Evolutionary conservation across 1,284 basidiomycete genomes (phyloP).

Genomic region (Ceratobasidium sp.): DNA sequence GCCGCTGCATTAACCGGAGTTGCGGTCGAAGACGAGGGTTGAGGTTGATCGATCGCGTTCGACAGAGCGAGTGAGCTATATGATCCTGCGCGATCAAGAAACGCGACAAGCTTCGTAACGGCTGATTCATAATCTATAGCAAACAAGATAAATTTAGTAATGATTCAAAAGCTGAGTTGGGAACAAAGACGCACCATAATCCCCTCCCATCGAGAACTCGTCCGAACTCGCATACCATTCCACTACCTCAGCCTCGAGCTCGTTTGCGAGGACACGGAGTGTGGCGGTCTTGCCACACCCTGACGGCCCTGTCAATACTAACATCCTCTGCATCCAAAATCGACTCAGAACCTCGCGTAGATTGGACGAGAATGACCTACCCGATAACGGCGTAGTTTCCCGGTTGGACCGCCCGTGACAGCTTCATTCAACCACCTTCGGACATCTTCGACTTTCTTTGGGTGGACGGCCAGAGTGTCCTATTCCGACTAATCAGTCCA

Average conservation of each 20-base stretch:
- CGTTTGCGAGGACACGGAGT: conserved; percentile 75
- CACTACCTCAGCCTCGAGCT: conserved; percentile 82
- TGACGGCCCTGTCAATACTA: conserved; percentile 88
- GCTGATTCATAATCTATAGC: conserved; percentile 67
- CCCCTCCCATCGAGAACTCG: conserved; percentile 56
- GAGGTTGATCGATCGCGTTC: conserved; percentile 8
- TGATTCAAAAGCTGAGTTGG: conserved; percentile 7
- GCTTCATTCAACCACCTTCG: conserved; percentile 88
- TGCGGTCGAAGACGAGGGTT: conserved; percentile 50
- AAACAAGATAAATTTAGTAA: neutral
- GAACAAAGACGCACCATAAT: conserved; percentile 48
- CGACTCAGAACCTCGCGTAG: neutral
- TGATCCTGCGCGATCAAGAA: conserved; percentile 76
- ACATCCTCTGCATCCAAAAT: conserved; percentile 70
- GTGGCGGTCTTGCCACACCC: conserved; percentile 93
- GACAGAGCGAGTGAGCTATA: conserved; percentile 67
- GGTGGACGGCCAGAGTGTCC: conserved; percentile 89
- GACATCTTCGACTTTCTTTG: conserved; percentile 86
- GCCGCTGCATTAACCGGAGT: conserved; percentile 21
- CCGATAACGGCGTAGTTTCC: conserved; percentile 77
- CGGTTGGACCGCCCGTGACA: conserved; percentile 72
- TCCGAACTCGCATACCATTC: conserved; percentile 83
- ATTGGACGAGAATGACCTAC: conserved; percentile 59
- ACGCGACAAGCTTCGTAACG: conserved; percentile 79
- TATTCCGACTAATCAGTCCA: conserved; percentile 51